Evolutionary conservation across 2,329 filamentous ascomycete species (phyloP), one percentile per base, ranked within the genome.

Genomic region (Diaporthe sp.): DNA sequence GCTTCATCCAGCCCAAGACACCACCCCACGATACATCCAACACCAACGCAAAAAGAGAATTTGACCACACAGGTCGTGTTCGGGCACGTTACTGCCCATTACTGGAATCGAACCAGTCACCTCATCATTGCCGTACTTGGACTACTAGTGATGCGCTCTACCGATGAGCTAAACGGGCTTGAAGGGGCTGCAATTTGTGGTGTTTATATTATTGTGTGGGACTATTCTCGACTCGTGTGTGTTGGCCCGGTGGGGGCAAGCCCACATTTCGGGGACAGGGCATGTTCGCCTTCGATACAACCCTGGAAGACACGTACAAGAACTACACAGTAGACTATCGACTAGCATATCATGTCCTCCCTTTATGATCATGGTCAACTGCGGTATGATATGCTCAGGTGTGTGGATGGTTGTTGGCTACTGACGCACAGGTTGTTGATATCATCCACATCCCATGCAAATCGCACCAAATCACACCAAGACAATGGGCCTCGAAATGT

Each of bases 51-150:
- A 68, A 68, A 68, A 53, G 47, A 13, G 0, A 53, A 39, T 3
- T 3, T 4, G 2, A 20, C 7, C 22, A 7, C 8, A 28, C 1
- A 3, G 8, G 2, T 9, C 22, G 10, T 5, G 2, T 13, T 53
- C 22, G 3, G 2, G 6, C 10, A 37, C 2, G 3, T 8, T 20
- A 5, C 9, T 68, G 65, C 65, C 65, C 65, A 68, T 68, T 68
- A 68, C 65, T 68, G 65, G 63, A 68, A 68, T 68, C 63, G 63
- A 67, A 67, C 61, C 61, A 67, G 61, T 67, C 61, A 67, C 61
- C 61, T 67, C 61, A 67, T 67, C 61, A 67, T 67, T 0, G 39
- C 60, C 39, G 9, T 65, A 7, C 3, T 7, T 12, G 42, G 15
- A 13, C 60, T 67, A 67, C 61, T 67, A 67, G 61, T 67, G 61